A percentile compares a stretch with the other conserved stretches of the same genome.
These are phyloP conservation scores for Limnanthes douglasii DNA, from an alignment of 345 rosid species.

Conservation along the genomic window DNA sequence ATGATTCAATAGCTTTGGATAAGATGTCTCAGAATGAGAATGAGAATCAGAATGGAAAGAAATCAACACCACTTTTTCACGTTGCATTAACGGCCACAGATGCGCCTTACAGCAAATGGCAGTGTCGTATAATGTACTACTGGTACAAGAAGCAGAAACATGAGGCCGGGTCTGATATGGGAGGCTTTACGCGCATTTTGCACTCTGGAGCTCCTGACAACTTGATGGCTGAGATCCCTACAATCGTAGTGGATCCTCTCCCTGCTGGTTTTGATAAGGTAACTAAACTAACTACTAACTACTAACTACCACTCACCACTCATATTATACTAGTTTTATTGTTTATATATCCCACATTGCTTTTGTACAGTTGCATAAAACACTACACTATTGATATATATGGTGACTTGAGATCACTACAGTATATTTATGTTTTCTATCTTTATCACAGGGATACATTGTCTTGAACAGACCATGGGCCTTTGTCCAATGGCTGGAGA, in stretches of 20 bases:
- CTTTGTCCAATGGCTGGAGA: slow-evolving; percentile 91
- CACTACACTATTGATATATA: too few relatives aligned
- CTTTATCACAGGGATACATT: slow-evolving; percentile 97
- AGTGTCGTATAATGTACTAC: slow-evolving; percentile 90
- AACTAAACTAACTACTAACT: background rate
- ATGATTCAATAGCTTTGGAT: slow-evolving; percentile 29
- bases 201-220: slow-evolving; percentile 81
- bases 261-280: slow-evolving; percentile 84
- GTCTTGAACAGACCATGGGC: slow-evolving; percentile 99
- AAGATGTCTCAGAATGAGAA: slow-evolving; percentile 62
- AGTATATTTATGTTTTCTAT: too few relatives aligned
- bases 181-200: slow-evolving; percentile 82
- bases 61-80: slow-evolving; percentile 34
- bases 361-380: too few relatives aligned
- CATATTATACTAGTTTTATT: too few relatives aligned
- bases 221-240: slow-evolving; percentile 91
- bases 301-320: too few relatives aligned
- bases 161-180: slow-evolving; percentile 84
- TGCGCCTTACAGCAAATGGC: slow-evolving; percentile 87
- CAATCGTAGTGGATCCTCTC: slow-evolving; percentile 84
- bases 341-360: too few relatives aligned
- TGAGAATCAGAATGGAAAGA: slow-evolving; percentile 21
- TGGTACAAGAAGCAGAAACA: slow-evolving; percentile 80
- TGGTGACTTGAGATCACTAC: too few relatives aligned
- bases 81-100: slow-evolving; percentile 89